Evolutionary conservation across 495 filamentous ascomycete species (phyloP), one percentile per base, ranked within the genome.

Genomic region (Clohesyomyces aquaticus): DNA sequence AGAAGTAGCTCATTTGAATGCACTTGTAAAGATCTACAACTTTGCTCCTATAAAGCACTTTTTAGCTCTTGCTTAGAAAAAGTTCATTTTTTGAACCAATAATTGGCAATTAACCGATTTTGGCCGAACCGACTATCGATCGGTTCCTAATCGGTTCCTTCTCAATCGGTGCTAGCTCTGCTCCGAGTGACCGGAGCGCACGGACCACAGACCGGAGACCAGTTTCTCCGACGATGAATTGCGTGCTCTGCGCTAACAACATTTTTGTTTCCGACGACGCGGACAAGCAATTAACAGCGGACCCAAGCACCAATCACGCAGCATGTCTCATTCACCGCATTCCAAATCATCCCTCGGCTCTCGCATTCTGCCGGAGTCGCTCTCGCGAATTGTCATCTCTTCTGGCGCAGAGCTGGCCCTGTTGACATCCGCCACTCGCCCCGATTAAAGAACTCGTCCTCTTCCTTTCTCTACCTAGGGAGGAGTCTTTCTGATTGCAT

Each of bases 201-300:
- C n/a, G n/a, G n/a, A n/a, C n/a, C n/a, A n/a, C 32, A 38, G 6
- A 38, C 32, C 32, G 32, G 32, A 38, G 32, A 38, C 6, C 6
- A 6, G 14, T 38, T 6, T 14, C 32, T 38, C 32, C 32, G 32
- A 28, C 10, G 6, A 9, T 27, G 9, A n/a, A 53, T 53, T 4
- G 25, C 50, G 50, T 32, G 25, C 22, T 53, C 19, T 6, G 18
- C 50, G 50, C 50, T 53, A 53, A 16, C 10, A 16, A 53, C 50
- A 47, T 53, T 53, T 53, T 53, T 53, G 25, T 53, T 27, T 4
- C 18, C 21, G 45, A n/a, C 45, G n/a, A 23, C 45, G 4, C 16
- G 50, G 18, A 53, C 50, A 14, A 53, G 50, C 23, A 53, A 53
- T 53, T 53, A 6, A 53, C 26, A 2, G 26, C 23, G n/a, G 11